Percentiles rank a stretch among this genome's conserved stretches.
Evolutionary conservation across 176 grass and related monocot genomes (phyloP).

Genomic region (Musa beccarii): DNA sequence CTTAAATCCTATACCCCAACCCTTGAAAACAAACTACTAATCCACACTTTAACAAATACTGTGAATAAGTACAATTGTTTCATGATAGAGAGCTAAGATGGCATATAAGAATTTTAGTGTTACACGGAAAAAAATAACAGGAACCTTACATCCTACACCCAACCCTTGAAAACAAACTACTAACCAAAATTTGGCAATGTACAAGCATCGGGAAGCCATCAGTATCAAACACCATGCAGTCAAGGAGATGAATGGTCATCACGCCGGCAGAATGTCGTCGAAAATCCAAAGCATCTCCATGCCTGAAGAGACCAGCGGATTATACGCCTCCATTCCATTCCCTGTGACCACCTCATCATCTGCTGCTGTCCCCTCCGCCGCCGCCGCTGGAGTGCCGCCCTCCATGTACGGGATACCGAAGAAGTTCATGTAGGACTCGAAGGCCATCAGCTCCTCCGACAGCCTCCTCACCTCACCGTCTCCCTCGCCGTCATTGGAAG

Average conservation of each 20-base stretch:
- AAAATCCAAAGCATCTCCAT: slow-evolving; percentile 5
- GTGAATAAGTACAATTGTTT: too few species aligned
- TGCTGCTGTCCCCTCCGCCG: slow-evolving; percentile 12
- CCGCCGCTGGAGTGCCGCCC: slow-evolving; percentile 17
- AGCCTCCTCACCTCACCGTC: slow-evolving; percentile 47
- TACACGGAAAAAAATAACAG: too few species aligned
- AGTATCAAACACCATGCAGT: too few species aligned
- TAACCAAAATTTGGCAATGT: not conserved
- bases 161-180: not conserved
- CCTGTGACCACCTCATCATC: not conserved
- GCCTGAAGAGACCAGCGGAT: not conserved
- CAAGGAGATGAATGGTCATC: not conserved
- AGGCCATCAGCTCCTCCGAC: slow-evolving; percentile 72
- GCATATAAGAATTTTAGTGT: too few species aligned
- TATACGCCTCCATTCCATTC: not conserved
- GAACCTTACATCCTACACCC: too few species aligned
- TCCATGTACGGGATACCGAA: slow-evolving; percentile 82
- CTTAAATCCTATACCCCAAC: too few species aligned
- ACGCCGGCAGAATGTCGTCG: not conserved
- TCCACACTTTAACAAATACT: too few species aligned
- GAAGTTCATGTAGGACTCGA: slow-evolving; percentile 85
- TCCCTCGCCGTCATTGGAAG: not conserved
- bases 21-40: too few species aligned
- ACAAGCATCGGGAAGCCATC: not conserved
- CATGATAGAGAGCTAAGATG: too few species aligned